Evolutionary conservation across 108 stramenopile species (phyloP).

Genomic region (Pseudonitzschia multistriata): DNA sequence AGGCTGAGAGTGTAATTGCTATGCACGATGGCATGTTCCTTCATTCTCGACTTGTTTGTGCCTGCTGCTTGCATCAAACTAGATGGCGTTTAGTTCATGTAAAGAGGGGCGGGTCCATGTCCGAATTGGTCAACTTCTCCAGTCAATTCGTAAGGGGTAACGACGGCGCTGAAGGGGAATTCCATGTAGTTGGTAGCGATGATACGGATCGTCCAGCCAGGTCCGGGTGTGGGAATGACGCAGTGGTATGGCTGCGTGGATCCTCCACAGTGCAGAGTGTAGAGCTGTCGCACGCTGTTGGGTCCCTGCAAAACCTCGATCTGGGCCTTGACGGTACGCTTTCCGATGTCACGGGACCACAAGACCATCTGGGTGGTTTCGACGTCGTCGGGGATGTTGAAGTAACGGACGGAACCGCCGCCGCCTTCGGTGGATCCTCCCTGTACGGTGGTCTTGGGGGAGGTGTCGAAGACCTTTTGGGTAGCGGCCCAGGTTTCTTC

Average conservation of each 20-base stretch:
- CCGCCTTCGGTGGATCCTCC: constrained; percentile 39
- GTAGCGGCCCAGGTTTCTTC: constrained; percentile 52
- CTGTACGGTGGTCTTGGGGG: constrained; percentile 51
- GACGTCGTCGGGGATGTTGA: constrained; percentile 58
- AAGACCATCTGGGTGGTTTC: constrained; percentile 62
- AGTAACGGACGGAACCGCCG: constrained; percentile 55
- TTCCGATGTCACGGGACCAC: constrained; percentile 60
- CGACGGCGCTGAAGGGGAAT: constrained; percentile 4
- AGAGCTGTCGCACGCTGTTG: constrained; percentile 63
- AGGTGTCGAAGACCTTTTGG: constrained; percentile 50
- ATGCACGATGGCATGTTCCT: too few relatives aligned
- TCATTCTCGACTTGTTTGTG: too few relatives aligned
- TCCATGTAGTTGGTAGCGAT: constrained; percentile 20
- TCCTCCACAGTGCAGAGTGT: constrained; percentile 61
- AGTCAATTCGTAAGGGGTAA: constrained; percentile 1
- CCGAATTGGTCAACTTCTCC: neutral
- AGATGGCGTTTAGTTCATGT: constrained; percentile 2
- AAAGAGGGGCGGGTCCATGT: neutral
- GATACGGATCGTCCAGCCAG: constrained; percentile 58
- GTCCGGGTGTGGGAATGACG: constrained; percentile 59
- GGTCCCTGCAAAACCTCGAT: constrained; percentile 68
- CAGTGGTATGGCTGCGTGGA: constrained; percentile 64
- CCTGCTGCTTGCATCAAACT: too few relatives aligned
- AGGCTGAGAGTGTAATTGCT: too few relatives aligned
- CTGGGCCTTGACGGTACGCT: constrained; percentile 67